These are phyloP conservation scores for Agroathelia rolfsii DNA, from an alignment of 1,284 basidiomycete genomes.

Conservation along the genomic window DNA sequence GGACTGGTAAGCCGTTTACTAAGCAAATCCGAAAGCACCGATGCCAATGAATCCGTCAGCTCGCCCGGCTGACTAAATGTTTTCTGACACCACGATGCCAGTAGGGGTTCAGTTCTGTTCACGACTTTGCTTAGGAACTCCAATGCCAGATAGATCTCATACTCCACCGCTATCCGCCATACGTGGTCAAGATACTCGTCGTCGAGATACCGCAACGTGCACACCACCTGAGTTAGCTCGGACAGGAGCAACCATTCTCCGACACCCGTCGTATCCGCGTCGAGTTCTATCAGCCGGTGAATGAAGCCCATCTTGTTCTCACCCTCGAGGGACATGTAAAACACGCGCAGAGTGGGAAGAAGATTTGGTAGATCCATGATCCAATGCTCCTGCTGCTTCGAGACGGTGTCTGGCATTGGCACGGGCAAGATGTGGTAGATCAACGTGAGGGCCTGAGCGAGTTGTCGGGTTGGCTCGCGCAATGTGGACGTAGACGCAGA, in stretches of 20 bases:
- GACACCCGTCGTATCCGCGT: slow-evolving; percentile 45
- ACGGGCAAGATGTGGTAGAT: slow-evolving; percentile 48
- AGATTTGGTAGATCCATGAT: slow-evolving; percentile 44
- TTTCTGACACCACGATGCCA: no score
- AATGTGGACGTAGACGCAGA: slow-evolving; percentile 22
- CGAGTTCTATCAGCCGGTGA: slow-evolving; percentile 44
- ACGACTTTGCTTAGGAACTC: slow-evolving; percentile 20
- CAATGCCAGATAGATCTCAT: slow-evolving; percentile 12
- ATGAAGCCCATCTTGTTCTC: slow-evolving; percentile 45
- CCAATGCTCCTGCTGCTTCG: slow-evolving; percentile 31
- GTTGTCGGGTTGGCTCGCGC: slow-evolving; percentile 45
- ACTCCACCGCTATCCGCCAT: slow-evolving; percentile 14
- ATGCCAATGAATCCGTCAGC: no score
- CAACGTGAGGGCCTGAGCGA: slow-evolving; percentile 45
- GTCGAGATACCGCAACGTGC: slow-evolving; percentile 27
- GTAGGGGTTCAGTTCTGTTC: no score
- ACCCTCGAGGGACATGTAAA: slow-evolving; percentile 46
- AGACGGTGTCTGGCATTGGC: slow-evolving; percentile 13
- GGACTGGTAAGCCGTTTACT: no score
- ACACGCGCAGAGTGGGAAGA: slow-evolving; percentile 40
- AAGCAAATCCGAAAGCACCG: no score
- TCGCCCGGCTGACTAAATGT: no score
- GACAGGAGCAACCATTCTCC: slow-evolving; percentile 63
- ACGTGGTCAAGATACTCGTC: slow-evolving; percentile 14
- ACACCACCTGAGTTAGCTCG: slow-evolving; percentile 39